A percentile compares a stretch with the other conserved stretches of the same genome.
Conservation (phyloP, 2,329 filamentous ascomycete genomes). For the Sarocladiaceae sp. region DNA sequence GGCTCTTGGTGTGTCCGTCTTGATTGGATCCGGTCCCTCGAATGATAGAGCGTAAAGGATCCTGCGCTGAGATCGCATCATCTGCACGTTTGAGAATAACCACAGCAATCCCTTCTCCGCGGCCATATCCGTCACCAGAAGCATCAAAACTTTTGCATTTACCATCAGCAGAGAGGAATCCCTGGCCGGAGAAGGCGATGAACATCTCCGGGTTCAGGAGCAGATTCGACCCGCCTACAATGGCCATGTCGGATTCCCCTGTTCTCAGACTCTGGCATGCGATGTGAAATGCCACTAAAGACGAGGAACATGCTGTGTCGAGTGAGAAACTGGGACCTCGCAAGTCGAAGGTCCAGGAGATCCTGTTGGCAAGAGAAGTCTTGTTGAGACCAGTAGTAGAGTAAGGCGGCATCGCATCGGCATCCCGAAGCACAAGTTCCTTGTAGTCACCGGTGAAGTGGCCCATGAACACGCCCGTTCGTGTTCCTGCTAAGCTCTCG, state of each 20-base stretch:
- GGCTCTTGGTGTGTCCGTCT: slow-evolving; percentile 21
- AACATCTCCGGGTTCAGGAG: slow-evolving; percentile 1
- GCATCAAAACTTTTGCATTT: too few relatives aligned
- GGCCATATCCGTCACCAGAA: too few relatives aligned
- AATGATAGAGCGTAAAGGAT: slow-evolving; percentile 29
- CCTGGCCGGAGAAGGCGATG: background rate
- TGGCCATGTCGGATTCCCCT: slow-evolving; percentile 37
- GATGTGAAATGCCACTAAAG: slow-evolving; percentile 21
- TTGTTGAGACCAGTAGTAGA: slow-evolving; percentile 36
- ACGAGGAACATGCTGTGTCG: slow-evolving; percentile 33
- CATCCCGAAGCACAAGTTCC: slow-evolving; percentile 36
- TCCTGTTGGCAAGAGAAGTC: slow-evolving; percentile 38
- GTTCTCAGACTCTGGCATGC: slow-evolving; percentile 28
- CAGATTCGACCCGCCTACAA: slow-evolving; percentile 36
- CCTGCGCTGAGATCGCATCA: slow-evolving; percentile 34
- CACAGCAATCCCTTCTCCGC: slow-evolving; percentile 28
- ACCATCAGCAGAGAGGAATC: too few relatives aligned
- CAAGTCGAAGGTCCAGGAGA: slow-evolving; percentile 43
- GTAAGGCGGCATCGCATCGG: slow-evolving; percentile 40
- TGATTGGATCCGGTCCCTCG: slow-evolving; percentile 25
- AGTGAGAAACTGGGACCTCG: slow-evolving; percentile 27
- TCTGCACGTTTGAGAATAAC: slow-evolving; percentile 37
- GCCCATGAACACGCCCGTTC: slow-evolving; percentile 45
- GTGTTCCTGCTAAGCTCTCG: slow-evolving; percentile 37
- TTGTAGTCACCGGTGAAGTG: slow-evolving; percentile 43